These are phyloP conservation scores for Komagataella kurtzmanii DNA, from an alignment of 805 yeast genomes.

Conservation along the genomic window DNA sequence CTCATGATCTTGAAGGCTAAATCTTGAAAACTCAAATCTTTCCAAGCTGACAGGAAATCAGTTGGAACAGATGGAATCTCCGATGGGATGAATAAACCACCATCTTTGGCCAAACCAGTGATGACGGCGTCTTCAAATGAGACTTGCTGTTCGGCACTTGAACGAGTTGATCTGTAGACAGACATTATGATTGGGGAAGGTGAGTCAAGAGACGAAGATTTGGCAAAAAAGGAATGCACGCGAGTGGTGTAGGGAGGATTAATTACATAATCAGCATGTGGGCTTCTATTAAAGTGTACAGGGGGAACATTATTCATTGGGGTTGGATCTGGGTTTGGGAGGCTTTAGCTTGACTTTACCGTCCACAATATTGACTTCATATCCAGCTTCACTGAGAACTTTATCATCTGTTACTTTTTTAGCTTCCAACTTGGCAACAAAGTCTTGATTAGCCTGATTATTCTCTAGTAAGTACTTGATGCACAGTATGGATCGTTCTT, in stretches of 20 bases:
- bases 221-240: neutral
- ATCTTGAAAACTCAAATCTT: conserved; percentile 64
- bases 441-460: conserved; percentile 59
- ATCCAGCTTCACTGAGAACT: conserved; percentile 49
- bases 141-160: conserved; percentile 31
- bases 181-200: conserved; percentile 23
- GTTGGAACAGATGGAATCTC: conserved; percentile 52
- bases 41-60: conserved; percentile 54
- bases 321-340: neutral
- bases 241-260: neutral
- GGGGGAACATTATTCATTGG: neutral
- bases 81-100: conserved; percentile 89
- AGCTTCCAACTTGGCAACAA: conserved; percentile 72
- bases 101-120: conserved; percentile 91
- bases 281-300: too few species aligned
- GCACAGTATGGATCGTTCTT: conserved; percentile 76
- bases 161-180: conserved; percentile 73
- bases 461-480: conserved; percentile 51
- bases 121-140: conserved; percentile 75
- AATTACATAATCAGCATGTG: neutral
- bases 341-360: conserved; percentile 46
- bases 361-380: conserved; percentile 54
- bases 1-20: conserved; percentile 81
- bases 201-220: neutral
- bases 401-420: conserved; percentile 40